phyloP scores from a whole-genome alignment of 345 rosid species.

The Punica granatum region DNA sequence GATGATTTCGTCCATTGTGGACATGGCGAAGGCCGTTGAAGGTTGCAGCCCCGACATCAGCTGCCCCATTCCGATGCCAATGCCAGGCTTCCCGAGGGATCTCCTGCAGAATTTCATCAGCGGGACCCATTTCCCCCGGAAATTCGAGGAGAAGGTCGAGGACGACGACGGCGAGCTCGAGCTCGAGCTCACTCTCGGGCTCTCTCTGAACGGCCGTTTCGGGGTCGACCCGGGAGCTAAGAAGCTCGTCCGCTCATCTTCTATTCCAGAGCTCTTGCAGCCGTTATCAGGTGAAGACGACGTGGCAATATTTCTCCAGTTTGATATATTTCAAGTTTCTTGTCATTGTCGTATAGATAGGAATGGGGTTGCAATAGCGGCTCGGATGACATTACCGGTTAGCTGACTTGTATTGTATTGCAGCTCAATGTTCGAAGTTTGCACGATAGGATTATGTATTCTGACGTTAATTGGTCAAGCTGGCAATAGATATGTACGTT shows the following conservation, averaged over 20 bases:
- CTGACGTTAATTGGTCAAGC: neutral
- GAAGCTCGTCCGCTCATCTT: constrained; percentile 44
- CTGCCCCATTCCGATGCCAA: neutral
- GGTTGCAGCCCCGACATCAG: neutral
- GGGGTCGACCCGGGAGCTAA: constrained; percentile 56
- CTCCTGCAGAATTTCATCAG: constrained; percentile 7
- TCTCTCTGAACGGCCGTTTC: constrained; percentile 71
- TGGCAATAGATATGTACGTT: neutral
- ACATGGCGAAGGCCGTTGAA: neutral
- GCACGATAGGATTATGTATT: neutral
- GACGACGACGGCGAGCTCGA: constrained; percentile 31
- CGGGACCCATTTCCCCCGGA: neutral
- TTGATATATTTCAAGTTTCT: neutral
- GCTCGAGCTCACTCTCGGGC: constrained; percentile 65
- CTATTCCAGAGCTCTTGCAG: constrained; percentile 50
- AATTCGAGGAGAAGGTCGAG: neutral
- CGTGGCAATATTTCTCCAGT: neutral
- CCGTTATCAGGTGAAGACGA: constrained; percentile 11
- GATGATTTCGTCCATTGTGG: too few species aligned
- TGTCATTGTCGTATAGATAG: neutral
- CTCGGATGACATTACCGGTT: neutral
- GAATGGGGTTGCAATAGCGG: neutral
- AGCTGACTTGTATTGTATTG: neutral
- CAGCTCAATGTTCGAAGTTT: neutral
- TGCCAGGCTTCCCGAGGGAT: neutral